Base-by-base conservation (phyloP, 2,329 filamentous ascomycete species). In the Didymella sp. region DNA sequence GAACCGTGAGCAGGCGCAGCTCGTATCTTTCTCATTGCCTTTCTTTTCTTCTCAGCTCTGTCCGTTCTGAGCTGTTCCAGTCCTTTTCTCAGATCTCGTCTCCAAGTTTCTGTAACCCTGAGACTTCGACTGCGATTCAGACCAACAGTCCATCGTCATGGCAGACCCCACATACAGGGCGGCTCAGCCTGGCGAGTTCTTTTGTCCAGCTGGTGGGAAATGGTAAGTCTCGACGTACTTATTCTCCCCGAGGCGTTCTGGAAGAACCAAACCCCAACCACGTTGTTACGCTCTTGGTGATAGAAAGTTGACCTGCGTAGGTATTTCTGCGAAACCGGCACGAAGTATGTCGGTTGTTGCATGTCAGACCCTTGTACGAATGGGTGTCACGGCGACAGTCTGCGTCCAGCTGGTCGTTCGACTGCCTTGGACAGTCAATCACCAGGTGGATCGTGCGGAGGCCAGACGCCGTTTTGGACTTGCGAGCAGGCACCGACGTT, bases 291-390 rank as follows among this genome's bases (percentile, higher is more conserved):
- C 9, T 1, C 13, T 45, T 8, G 17, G n/a, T 2, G 13, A 17
- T 19, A 12, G 9, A 7, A 28, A 22, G 25, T 24, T 51, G 41
- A 44, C 45, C 1, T 9, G 0, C 12, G 0, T 17, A 62, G 60
- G 60, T 62, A 62, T 19, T 50, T 50, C 13, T 62, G 60, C 25
- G 58, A 60, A 22, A 51, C 60, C 0, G 55, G 68, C 27, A 61
- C 69, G 7, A 66, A 60, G 8, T 78, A 77, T 46, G 60, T 78
- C 1, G 76, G 76, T 0, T 78, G 76, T 59, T 78, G 76, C 56
- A 61, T 53, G n/a, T 52, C 57, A 6, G 64, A 76, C 35, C 70
- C 75, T 5, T 78, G 76, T 52, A 52, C 58, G 5, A 68, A 70
- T n/a, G 70, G 69, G 11, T 77, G 75, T 35, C 66, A 72, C 3